Percentiles rank a stretch among this genome's conserved stretches.
These are phyloP conservation scores for Backusella sp. DNA, from an alignment of 192 early-diverging fungal species.

Conservation along the genomic window DNA sequence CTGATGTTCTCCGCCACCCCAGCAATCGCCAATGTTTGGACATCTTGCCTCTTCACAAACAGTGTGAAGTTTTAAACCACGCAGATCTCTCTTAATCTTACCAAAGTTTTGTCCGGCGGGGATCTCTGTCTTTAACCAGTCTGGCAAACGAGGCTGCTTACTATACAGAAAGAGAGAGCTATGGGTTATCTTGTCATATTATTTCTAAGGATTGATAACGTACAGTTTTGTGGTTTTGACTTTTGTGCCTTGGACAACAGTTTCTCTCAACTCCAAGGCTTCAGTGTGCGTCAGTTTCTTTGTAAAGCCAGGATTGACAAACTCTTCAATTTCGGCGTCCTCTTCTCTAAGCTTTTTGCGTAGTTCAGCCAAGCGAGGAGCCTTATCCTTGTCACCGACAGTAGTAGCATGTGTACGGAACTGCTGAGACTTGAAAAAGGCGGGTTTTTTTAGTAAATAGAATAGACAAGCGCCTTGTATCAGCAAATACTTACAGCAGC, in stretches of 20 bases:
- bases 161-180: conserved; percentile 6
- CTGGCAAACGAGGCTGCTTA: conserved; percentile 71
- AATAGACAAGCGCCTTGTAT: background rate
- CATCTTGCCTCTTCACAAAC: conserved; percentile 98
- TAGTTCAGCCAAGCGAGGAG: conserved; percentile 40
- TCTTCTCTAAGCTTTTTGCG: conserved; percentile 45
- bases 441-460: background rate
- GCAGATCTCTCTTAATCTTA: conserved; percentile 85
- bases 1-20: conserved; percentile 91
- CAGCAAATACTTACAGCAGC: background rate
- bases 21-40: conserved; percentile 99
- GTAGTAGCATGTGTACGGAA: conserved; percentile 25
- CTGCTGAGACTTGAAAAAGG: background rate
- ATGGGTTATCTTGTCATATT: background rate
- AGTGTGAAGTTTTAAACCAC: conserved; percentile 93
- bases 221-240: conserved; percentile 36
- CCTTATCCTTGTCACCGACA: conserved; percentile 14
- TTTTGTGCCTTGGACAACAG: conserved; percentile 39
- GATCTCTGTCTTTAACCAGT: conserved; percentile 95
- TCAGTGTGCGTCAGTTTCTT: conserved; percentile 55
- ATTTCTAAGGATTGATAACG: background rate
- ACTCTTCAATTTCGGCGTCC: conserved; percentile 49
- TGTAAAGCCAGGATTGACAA: conserved; percentile 41
- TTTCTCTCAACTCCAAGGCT: conserved; percentile 57
- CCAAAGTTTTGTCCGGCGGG: conserved; percentile 78